Percentiles rank a stretch among this genome's conserved stretches.
phyloP scores from a whole-genome alignment of 495 filamentous ascomycete species.

The Penicillium turbatum region DNA sequence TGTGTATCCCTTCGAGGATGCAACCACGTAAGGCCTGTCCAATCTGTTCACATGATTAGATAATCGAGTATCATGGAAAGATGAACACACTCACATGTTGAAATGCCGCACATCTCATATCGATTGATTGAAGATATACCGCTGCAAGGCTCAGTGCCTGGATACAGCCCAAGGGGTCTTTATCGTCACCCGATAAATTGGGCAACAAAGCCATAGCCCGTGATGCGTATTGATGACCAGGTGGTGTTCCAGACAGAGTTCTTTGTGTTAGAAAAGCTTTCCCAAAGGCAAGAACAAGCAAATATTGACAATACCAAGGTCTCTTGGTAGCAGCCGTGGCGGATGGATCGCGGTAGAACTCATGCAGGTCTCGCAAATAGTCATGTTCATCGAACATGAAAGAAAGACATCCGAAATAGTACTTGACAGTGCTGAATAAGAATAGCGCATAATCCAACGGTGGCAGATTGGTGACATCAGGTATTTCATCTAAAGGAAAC shows the following conservation, averaged over 20 bases:
- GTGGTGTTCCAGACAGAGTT: slow-evolving; percentile 29
- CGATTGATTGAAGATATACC: slow-evolving; percentile 37
- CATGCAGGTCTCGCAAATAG: slow-evolving; percentile 30
- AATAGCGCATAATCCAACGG: slow-evolving; percentile 36
- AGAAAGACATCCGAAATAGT: slow-evolving; percentile 36
- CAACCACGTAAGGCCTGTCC: slow-evolving; percentile 37
- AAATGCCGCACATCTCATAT: slow-evolving; percentile 35
- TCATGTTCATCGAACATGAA: slow-evolving; percentile 36
- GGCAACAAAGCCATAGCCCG: slow-evolving; percentile 39
- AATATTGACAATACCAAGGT: slow-evolving; percentile 38
- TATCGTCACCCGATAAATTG: slow-evolving; percentile 32
- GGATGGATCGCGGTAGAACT: slow-evolving; percentile 28
- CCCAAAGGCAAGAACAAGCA: slow-evolving; percentile 39
- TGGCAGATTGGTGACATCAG: slow-evolving; percentile 33
- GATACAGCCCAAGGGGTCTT: slow-evolving; percentile 32
- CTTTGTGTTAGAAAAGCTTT: slow-evolving; percentile 35
- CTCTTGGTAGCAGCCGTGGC: slow-evolving; percentile 24
- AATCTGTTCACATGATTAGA: slow-evolving; percentile 16
- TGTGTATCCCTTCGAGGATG: slow-evolving; percentile 35
- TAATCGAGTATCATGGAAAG: neutral
- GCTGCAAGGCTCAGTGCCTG: slow-evolving; percentile 33
- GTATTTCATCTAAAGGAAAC: slow-evolving; percentile 21
- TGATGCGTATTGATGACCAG: slow-evolving; percentile 33
- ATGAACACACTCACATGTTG: slow-evolving; percentile 24
- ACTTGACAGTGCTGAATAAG: slow-evolving; percentile 37